Conservation (phyloP, 164 flowering plant genomes). For the Umbilicus rupestris region DNA sequence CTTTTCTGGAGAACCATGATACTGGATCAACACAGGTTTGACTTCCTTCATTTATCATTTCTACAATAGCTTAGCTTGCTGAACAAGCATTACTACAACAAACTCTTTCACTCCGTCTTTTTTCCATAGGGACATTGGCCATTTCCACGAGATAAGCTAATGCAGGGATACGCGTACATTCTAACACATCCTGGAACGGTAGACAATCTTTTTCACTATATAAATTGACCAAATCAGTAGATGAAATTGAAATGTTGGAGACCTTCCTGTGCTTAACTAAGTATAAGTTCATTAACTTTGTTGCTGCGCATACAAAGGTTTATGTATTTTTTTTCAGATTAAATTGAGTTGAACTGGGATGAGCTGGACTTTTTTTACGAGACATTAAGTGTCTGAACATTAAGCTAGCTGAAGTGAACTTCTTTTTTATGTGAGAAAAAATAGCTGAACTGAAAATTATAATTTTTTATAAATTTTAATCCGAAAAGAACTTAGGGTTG, state of each 20-base stretch:
- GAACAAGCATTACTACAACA: not conserved
- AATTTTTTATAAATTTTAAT: too few relatives aligned
- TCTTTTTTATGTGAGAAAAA: too few relatives aligned
- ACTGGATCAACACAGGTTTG: constrained; percentile 63
- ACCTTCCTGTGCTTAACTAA: not conserved
- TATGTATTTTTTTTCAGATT: not conserved
- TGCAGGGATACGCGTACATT: constrained; percentile 59
- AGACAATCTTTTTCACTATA: constrained; percentile 8
- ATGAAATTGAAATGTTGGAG: not conserved
- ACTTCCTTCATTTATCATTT: constrained; percentile 9
- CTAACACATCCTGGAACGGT: constrained; percentile 61
- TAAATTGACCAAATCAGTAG: not conserved
- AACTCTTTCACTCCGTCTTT: not conserved
- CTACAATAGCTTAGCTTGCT: not conserved
- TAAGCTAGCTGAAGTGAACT: not conserved
- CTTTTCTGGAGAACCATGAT: constrained; percentile 61
- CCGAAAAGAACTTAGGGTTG: too few relatives aligned
- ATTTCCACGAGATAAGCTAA: constrained; percentile 52
- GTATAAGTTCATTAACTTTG: not conserved
- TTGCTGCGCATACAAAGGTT: not conserved
- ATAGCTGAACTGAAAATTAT: too few relatives aligned
- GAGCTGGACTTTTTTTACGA: not conserved
- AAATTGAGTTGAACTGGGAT: not conserved
- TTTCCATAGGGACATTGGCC: constrained; percentile 55
- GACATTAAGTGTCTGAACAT: not conserved